phyloP scores from a whole-genome alignment of 768 basidiomycete genomes.

The Lentinula edodes region DNA sequence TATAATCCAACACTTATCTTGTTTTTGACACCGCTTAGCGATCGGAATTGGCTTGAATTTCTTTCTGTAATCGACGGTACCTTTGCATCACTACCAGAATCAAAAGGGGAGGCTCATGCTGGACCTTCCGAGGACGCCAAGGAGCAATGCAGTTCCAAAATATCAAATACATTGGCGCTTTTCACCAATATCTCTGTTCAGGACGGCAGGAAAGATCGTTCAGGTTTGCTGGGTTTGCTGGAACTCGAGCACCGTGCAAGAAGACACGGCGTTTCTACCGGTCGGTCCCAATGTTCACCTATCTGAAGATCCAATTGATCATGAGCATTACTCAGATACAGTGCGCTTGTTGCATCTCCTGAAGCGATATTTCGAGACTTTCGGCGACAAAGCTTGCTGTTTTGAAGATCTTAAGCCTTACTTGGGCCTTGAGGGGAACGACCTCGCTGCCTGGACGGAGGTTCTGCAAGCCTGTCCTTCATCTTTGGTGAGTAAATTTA shows the following conservation, averaged over 20 bases:
- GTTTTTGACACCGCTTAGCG: constrained; percentile 29
- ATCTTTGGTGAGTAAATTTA: constrained; percentile 36
- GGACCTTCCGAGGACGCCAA: constrained; percentile 27
- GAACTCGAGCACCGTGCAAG: constrained; percentile 66
- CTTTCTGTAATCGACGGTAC: constrained; percentile 66
- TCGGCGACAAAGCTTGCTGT: constrained; percentile 81
- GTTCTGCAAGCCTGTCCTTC: constrained; percentile 44
- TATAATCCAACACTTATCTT: neutral
- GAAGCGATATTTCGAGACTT: constrained; percentile 60
- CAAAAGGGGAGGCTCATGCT: neutral
- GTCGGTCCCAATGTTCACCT: constrained; percentile 20
- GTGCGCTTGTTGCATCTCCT: constrained; percentile 42
- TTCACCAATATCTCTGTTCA: constrained; percentile 52
- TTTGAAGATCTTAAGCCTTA: constrained; percentile 81
- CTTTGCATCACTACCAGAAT: constrained; percentile 36
- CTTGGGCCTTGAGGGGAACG: constrained; percentile 41
- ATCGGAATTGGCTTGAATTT: constrained; percentile 87
- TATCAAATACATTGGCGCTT: constrained; percentile 42
- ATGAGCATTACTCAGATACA: constrained; percentile 31
- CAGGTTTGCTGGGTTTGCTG: constrained; percentile 65
- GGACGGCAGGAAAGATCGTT: constrained; percentile 71
- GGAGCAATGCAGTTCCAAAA: constrained; percentile 28
- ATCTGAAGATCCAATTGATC: neutral
- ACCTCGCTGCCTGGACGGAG: constrained; percentile 44
- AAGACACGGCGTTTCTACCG: constrained; percentile 40